A percentile compares a stretch with the other conserved stretches of the same genome.
These are phyloP conservation scores for Sechiopsis laciniata DNA, from an alignment of 306 rosid species.

Conservation along the genomic window DNA sequence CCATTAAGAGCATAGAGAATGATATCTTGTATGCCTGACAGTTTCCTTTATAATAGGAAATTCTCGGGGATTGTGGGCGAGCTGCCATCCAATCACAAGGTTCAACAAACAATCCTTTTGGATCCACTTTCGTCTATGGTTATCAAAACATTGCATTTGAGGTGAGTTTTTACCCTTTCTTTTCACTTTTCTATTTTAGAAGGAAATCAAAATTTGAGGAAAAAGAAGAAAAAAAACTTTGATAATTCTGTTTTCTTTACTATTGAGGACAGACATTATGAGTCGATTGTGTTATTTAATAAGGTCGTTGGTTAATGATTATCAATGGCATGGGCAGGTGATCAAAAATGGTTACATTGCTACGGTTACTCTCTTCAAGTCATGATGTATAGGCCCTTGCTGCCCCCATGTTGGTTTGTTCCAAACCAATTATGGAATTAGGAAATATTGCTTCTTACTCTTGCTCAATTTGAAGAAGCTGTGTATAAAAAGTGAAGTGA, in stretches of 20 bases:
- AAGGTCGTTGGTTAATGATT: conserved; percentile 28
- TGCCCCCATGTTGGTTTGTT: neutral
- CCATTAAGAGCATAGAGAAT: too few species aligned
- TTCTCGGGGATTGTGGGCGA: conserved; percentile 94
- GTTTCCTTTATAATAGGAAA: conserved; percentile 39
- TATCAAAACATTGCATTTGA: conserved; percentile 93
- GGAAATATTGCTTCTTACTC: neutral
- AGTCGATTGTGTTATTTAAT: conserved; percentile 17
- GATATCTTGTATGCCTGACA: neutral
- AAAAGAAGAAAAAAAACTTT: neutral
- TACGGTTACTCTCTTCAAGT: conserved; percentile 94
- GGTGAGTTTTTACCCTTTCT: conserved; percentile 39
- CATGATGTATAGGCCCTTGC: conserved; percentile 30
- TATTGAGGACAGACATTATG: neutral
- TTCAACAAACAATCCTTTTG: conserved; percentile 90
- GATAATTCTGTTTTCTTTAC: neutral
- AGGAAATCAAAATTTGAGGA: neutral
- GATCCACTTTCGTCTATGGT: conserved; percentile 90
- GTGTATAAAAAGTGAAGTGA: neutral
- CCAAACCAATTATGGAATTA: neutral
- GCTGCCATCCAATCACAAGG: conserved; percentile 99
- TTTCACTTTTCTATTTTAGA: neutral
- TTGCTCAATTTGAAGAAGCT: conserved; percentile 5
- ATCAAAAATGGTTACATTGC: conserved; percentile 95
- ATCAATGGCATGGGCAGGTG: conserved; percentile 48